Conservation (phyloP, 768 basidiomycete species). For the Boletus bicolor region DNA sequence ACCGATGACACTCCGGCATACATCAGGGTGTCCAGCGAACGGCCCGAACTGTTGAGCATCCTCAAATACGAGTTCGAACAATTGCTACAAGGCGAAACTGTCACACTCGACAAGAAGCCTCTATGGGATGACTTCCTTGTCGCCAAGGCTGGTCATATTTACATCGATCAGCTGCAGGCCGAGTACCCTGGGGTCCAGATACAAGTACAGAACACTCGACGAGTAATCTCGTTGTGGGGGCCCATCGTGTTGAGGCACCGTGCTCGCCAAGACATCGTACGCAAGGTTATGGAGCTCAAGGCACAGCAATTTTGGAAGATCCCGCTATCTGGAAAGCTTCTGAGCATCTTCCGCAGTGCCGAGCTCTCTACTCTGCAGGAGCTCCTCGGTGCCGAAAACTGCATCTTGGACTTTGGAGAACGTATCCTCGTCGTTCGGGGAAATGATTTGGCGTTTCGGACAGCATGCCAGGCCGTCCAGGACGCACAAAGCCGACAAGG, state of each 20-base stretch:
- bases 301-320: conserved; percentile 43
- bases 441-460: conserved; percentile 34
- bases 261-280: conserved; percentile 45
- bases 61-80: conserved; percentile 62
- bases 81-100: conserved; percentile 58
- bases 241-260: conserved; percentile 36
- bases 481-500: conserved; percentile 36
- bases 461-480: conserved; percentile 40
- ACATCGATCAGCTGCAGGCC: conserved; percentile 43
- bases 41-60: conserved; percentile 46
- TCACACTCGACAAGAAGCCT: conserved; percentile 47
- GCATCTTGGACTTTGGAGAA: conserved; percentile 44
- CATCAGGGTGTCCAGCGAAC: conserved; percentile 51
- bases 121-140: conserved; percentile 69
- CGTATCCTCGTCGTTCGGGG: conserved; percentile 56
- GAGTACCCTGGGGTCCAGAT: conserved; percentile 42
- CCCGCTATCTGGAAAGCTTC: conserved; percentile 42
- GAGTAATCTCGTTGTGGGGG: conserved; percentile 56
- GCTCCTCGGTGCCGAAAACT: conserved; percentile 55
- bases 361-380: conserved; percentile 45
- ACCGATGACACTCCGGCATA: conserved; percentile 22
- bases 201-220: conserved; percentile 38
- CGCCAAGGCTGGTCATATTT: conserved; percentile 38
- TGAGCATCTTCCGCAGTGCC: conserved; percentile 45
- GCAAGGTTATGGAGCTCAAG: conserved; percentile 43